Conservation (phyloP, 2,329 filamentous ascomycete genomes). For the Colletotrichum limetticola region DNA sequence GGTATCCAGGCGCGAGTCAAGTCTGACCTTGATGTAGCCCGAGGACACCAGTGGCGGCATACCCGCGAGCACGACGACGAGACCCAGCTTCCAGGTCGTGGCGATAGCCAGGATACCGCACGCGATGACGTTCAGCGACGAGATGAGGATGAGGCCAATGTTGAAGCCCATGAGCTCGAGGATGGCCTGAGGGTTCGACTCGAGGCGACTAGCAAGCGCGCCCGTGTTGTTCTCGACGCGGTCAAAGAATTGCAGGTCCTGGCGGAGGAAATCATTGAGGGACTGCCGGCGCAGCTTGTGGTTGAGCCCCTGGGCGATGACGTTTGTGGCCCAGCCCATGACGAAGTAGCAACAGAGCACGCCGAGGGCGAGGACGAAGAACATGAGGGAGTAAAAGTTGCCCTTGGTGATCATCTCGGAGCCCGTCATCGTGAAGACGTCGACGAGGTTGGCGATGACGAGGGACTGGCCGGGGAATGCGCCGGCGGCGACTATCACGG, state of each 20-base stretch:
- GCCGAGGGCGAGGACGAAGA: conserved; percentile 59
- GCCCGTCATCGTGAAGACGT: conserved; percentile 51
- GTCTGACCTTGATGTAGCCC: conserved; percentile 51
- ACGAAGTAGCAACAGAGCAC: conserved; percentile 56
- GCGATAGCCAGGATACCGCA: conserved; percentile 55
- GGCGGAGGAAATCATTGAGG: conserved; percentile 48
- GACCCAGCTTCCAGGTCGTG: conserved; percentile 58
- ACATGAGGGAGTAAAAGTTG: conserved; percentile 67
- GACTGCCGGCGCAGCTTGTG: conserved; percentile 42
- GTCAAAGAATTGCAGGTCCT: conserved; percentile 56
- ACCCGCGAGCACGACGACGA: conserved; percentile 58
- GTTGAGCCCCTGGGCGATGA: conserved; percentile 42
- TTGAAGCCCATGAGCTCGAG: conserved; percentile 57
- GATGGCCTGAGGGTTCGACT: conserved; percentile 50
- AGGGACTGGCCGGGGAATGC: conserved; percentile 56
- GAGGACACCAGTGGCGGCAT: conserved; percentile 48
- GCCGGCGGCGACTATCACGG: conserved; percentile 45
- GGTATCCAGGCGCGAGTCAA: conserved; percentile 53
- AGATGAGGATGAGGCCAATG: conserved; percentile 51
- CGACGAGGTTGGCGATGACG: conserved; percentile 52
- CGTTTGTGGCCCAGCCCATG: conserved; percentile 49
- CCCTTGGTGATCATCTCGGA: conserved; percentile 49
- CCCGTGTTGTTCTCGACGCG: conserved; percentile 52
- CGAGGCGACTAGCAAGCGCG: conserved; percentile 47
- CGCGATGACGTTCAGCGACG: conserved; percentile 48